These are phyloP conservation scores for Candida nanaspora DNA, from an alignment of 805 yeast genomes.

Conservation along the genomic window DNA sequence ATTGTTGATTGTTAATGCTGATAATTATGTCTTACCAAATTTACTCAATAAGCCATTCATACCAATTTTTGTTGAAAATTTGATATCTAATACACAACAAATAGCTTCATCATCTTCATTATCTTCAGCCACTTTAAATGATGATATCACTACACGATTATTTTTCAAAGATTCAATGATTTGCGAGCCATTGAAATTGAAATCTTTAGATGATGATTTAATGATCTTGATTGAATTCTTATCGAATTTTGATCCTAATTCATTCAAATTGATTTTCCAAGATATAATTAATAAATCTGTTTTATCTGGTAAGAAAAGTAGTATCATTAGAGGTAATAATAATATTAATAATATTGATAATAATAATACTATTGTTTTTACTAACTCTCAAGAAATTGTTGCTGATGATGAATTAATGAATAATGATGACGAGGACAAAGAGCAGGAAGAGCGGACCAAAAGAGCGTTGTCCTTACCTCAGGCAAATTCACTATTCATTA, in stretches of 20 bases:
- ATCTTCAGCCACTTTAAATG: not conserved
- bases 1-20: constrained; percentile 19
- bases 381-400: too few relatives aligned
- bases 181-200: constrained; percentile 25
- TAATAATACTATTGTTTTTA: too few relatives aligned
- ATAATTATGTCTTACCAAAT: constrained; percentile 22
- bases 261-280: constrained; percentile 7
- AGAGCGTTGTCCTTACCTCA: constrained; percentile 6
- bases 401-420: too few relatives aligned
- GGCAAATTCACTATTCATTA: constrained; percentile 15
- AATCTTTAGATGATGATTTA: constrained; percentile 22
- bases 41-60: constrained; percentile 22
- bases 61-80: constrained; percentile 17
- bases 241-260: constrained; percentile 15
- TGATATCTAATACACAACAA: not conserved
- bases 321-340: too few relatives aligned
- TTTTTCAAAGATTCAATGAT: constrained; percentile 12
- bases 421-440: not conserved
- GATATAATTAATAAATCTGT: constrained; percentile 5
- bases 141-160: not conserved
- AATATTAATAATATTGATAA: too few relatives aligned
- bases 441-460: not conserved
- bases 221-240: constrained; percentile 25
- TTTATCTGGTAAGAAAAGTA: too few relatives aligned
- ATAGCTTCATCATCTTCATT: not conserved